Evolutionary conservation across 441 rosid species (phyloP).

Genomic region (Euphorbia schlechtendalii): DNA sequence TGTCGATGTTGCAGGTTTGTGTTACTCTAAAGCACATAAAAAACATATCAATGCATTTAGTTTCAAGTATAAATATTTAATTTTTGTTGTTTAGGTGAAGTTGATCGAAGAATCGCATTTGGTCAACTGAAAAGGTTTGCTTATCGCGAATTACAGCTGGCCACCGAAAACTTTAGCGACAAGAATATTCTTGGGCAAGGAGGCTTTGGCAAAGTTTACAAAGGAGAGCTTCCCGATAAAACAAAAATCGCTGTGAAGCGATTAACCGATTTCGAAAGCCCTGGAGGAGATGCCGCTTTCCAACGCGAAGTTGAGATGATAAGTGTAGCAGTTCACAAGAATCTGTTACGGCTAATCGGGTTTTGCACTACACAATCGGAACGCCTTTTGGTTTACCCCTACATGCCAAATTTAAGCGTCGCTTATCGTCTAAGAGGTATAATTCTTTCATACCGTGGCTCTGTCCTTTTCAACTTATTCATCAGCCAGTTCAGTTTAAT

Average conservation of each 20-base stretch:
- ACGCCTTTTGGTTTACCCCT: conserved; percentile 90
- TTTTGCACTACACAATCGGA: conserved; percentile 90
- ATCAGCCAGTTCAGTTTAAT: no score
- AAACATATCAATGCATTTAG: neutral
- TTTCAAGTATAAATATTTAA: neutral
- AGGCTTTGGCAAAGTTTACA: conserved; percentile 93
- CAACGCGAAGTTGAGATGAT: conserved; percentile 95
- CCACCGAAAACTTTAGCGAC: conserved; percentile 81
- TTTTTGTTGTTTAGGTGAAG: conserved; percentile 57
- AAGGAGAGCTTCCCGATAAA: conserved; percentile 71
- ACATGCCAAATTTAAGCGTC: conserved; percentile 87
- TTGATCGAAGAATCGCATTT: conserved; percentile 85
- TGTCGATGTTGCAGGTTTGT: conserved; percentile 87
- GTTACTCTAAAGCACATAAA: conserved; percentile 4
- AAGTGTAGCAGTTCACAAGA: conserved; percentile 89
- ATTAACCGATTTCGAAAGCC: conserved; percentile 79
- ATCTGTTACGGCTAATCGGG: conserved; percentile 75
- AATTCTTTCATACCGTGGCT: no score
- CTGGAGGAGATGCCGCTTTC: conserved; percentile 91
- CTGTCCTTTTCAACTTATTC: no score
- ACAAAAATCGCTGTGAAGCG: conserved; percentile 84
- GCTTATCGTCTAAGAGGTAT: conserved; percentile 79
- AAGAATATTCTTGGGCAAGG: conserved; percentile 90
- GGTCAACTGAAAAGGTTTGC: conserved; percentile 90
- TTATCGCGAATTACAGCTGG: conserved; percentile 89